These are phyloP conservation scores for Hibiscus trionum DNA, from an alignment of 345 rosid species.

Conservation along the genomic window DNA sequence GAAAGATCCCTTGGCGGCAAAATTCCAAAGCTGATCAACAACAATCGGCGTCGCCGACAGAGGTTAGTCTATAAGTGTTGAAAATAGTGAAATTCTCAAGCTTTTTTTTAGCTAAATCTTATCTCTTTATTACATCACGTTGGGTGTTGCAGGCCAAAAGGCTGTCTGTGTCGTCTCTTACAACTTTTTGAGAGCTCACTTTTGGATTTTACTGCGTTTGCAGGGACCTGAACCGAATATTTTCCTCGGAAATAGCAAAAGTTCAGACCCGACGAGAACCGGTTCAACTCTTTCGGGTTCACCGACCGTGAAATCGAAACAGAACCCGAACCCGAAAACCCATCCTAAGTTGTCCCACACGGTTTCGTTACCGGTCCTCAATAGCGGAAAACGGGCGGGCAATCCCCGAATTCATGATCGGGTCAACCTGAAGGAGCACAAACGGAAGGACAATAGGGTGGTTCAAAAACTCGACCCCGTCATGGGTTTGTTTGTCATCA, in stretches of 20 bases:
- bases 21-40: not conserved
- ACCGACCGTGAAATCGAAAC: slow-evolving; percentile 18
- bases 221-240: slow-evolving; percentile 27
- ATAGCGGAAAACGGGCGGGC: not conserved
- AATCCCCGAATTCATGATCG: not conserved
- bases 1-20: not conserved
- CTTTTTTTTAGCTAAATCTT: not conserved
- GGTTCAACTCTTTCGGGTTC: slow-evolving; percentile 25
- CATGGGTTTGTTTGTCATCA: slow-evolving; percentile 46
- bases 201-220: not conserved
- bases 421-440: not conserved
- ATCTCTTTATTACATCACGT: not conserved
- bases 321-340: slow-evolving; percentile 8
- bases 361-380: not conserved
- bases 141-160: slow-evolving; percentile 4
- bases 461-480: slow-evolving; percentile 29
- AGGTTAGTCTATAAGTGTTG: not conserved
- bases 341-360: slow-evolving; percentile 6
- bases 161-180: slow-evolving; percentile 8
- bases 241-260: slow-evolving; percentile 19
- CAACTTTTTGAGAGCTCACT: not conserved
- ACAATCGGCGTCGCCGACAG: not conserved
- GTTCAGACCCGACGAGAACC: slow-evolving; percentile 15
- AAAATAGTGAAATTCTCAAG: no score
- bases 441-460: not conserved